Conservation (phyloP, 2,329 filamentous ascomycete species). For the Aspergillus sp. region DNA sequence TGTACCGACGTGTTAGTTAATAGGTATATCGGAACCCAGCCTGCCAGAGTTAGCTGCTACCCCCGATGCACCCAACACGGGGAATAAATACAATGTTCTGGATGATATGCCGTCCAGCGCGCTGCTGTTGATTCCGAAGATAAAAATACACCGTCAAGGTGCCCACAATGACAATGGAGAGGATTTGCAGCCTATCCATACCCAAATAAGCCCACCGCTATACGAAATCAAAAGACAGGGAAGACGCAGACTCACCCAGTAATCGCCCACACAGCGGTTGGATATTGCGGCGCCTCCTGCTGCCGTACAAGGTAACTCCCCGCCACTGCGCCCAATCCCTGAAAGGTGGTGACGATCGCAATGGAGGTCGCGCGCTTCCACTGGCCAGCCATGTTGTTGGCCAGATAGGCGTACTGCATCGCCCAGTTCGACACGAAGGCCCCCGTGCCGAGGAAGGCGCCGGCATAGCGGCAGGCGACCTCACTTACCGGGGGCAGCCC, state of each 20-base stretch:
- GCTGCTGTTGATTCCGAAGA: slow-evolving; percentile 49
- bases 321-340: slow-evolving; percentile 63
- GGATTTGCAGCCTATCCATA: slow-evolving; percentile 50
- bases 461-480: slow-evolving; percentile 61
- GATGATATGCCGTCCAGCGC: slow-evolving; percentile 46
- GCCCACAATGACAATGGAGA: slow-evolving; percentile 55
- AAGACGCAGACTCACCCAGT: slow-evolving; percentile 47
- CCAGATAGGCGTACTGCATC: slow-evolving; percentile 61
- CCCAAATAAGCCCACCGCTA: not conserved
- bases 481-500: slow-evolving; percentile 55
- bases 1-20: slow-evolving; percentile 12
- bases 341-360: slow-evolving; percentile 58
- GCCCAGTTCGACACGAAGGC: slow-evolving; percentile 70
- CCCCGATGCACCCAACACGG: not conserved
- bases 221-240: not conserved
- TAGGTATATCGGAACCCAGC: slow-evolving; percentile 34
- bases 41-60: slow-evolving; percentile 13
- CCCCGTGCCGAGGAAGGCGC: slow-evolving; percentile 64
- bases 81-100: slow-evolving; percentile 42
- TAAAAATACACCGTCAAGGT: slow-evolving; percentile 55
- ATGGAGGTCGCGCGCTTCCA: slow-evolving; percentile 65
- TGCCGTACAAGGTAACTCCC: slow-evolving; percentile 64
- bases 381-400: slow-evolving; percentile 62
- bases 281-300: slow-evolving; percentile 60
- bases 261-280: slow-evolving; percentile 65